Conservation (phyloP, 495 filamentous ascomycete species). For the Neurospora discreta region DNA sequence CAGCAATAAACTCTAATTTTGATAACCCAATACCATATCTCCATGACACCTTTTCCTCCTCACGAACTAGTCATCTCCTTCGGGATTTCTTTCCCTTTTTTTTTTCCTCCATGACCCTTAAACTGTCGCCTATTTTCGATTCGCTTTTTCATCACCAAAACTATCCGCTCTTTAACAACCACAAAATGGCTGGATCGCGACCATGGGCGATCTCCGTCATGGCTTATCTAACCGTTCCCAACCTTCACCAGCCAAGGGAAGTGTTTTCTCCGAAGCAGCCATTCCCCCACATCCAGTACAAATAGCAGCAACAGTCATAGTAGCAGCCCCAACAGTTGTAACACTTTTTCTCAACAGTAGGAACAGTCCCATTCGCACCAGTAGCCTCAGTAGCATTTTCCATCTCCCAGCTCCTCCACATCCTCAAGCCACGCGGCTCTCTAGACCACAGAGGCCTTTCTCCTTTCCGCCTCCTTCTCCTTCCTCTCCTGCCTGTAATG, state of each 20-base stretch:
- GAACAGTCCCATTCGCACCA: neutral
- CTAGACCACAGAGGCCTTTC: neutral
- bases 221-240: neutral
- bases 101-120: neutral
- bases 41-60: neutral
- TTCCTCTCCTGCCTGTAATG: constrained; percentile 45
- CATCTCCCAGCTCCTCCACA: neutral
- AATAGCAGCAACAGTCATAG: neutral
- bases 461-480: neutral
- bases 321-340: neutral
- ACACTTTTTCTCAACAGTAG: neutral
- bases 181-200: neutral
- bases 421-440: neutral
- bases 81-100: no score
- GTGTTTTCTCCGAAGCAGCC: neutral
- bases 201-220: neutral
- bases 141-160: neutral
- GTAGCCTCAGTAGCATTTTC: neutral
- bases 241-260: neutral
- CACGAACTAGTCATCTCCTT: neutral
- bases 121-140: neutral
- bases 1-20: neutral
- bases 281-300: neutral
- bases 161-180: neutral
- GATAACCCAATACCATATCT: neutral